Evolutionary conservation across 257 asterid species (phyloP).

Genomic region (Marsdenia floribunda): DNA sequence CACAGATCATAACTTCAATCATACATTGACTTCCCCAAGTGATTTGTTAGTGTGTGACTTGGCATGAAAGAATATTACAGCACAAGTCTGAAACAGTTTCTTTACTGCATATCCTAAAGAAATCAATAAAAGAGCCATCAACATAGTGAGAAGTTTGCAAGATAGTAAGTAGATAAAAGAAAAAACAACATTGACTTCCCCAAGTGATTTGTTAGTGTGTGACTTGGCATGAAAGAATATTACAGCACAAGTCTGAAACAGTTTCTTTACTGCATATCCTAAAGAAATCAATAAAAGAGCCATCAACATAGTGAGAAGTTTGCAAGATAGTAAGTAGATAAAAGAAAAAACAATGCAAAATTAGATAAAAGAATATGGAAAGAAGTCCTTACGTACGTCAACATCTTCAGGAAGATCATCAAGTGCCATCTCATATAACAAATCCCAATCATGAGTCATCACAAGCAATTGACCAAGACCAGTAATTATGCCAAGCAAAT

Average conservation of each 20-base stretch:
- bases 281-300: background rate
- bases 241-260: background rate
- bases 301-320: background rate
- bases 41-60: background rate
- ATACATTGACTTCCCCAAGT: background rate
- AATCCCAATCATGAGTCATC: slow-evolving; percentile 98
- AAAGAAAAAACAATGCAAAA: background rate
- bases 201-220: background rate
- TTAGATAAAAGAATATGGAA: slow-evolving; percentile 25
- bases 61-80: background rate
- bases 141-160: background rate
- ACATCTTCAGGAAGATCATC: slow-evolving; percentile 70
- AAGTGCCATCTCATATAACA: slow-evolving; percentile 75
- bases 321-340: background rate
- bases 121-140: background rate
- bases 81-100: background rate
- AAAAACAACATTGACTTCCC: background rate
- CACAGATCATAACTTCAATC: background rate
- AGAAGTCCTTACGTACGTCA: slow-evolving; percentile 83
- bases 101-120: background rate
- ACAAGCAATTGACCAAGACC: slow-evolving; percentile 85
- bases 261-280: background rate
- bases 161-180: background rate
- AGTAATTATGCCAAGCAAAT: slow-evolving; percentile 67
- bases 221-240: background rate